Percentiles rank a stretch among this genome's conserved stretches.
phyloP scores from a whole-genome alignment of 2,329 filamentous ascomycete species.

The Clathrospora elynae region DNA sequence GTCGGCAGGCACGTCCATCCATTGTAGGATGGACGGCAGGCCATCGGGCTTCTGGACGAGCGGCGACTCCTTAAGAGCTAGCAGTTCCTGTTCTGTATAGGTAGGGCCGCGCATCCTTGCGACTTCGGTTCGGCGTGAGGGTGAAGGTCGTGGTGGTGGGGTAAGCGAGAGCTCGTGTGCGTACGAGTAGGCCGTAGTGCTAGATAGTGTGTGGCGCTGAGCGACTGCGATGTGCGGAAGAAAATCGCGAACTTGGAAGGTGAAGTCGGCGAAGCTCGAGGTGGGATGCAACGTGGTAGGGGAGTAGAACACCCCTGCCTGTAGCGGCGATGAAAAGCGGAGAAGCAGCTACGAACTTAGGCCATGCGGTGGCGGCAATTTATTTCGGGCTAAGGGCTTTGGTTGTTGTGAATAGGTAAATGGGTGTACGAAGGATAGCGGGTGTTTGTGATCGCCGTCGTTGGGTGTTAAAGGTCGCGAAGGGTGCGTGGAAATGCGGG shows the following conservation, averaged over 20 bases:
- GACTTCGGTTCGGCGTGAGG: slow-evolving; percentile 13
- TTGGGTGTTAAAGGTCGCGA: slow-evolving; percentile 24
- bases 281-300: slow-evolving; percentile 35
- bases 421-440: slow-evolving; percentile 17
- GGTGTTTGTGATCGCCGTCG: slow-evolving; percentile 31
- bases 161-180: slow-evolving; percentile 15
- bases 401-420: slow-evolving; percentile 9
- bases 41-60: slow-evolving; percentile 78
- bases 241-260: neutral
- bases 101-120: slow-evolving; percentile 37
- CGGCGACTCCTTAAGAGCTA: slow-evolving; percentile 78
- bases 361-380: slow-evolving; percentile 13
- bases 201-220: slow-evolving; percentile 5
- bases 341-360: slow-evolving; percentile 23
- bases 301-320: slow-evolving; percentile 30
- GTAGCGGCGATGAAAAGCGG: slow-evolving; percentile 37
- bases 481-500: slow-evolving; percentile 15
- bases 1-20: slow-evolving; percentile 76
- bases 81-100: slow-evolving; percentile 78
- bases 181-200: no score
- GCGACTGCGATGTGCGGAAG: neutral
- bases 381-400: slow-evolving; percentile 5
- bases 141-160: slow-evolving; percentile 22
- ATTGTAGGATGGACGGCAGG: slow-evolving; percentile 85
- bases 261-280: slow-evolving; percentile 18